A percentile compares a stretch with the other conserved stretches of the same genome.
phyloP scores from a whole-genome alignment of 1,139 yeast species.

The Candida pseudocylindracea region DNA sequence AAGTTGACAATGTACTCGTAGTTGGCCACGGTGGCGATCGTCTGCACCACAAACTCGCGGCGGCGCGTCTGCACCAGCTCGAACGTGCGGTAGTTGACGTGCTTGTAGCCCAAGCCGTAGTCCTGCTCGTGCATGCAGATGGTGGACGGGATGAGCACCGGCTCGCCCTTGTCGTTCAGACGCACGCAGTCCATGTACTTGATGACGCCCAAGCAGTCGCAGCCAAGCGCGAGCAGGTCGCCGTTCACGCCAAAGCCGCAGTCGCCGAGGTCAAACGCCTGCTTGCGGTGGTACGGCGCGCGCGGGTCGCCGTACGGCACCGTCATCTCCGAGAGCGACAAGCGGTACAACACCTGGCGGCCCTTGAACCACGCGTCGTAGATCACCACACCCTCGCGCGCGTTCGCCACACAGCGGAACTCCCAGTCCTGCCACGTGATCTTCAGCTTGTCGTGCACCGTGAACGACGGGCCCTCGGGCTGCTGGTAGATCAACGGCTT shows the following conservation, averaged over 20 bases:
- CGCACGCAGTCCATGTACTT: constrained; percentile 54
- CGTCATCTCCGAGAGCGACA: constrained; percentile 72
- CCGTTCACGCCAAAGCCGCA: constrained; percentile 75
- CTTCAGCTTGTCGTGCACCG: constrained; percentile 29
- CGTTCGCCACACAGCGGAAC: constrained; percentile 51
- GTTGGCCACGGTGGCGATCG: constrained; percentile 78
- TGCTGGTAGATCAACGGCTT: constrained; percentile 60
- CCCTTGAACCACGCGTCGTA: constrained; percentile 68
- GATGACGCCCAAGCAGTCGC: constrained; percentile 80
- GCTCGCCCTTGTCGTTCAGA: constrained; percentile 40
- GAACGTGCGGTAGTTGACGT: constrained; percentile 62
- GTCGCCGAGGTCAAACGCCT: constrained; percentile 84
- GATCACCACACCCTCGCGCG: constrained; percentile 69
- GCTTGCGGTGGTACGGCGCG: constrained; percentile 79
- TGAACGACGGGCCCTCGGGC: constrained; percentile 75
- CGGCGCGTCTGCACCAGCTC: constrained; percentile 63
- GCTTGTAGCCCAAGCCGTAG: constrained; percentile 60
- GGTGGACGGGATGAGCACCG: constrained; percentile 44
- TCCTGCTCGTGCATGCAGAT: constrained; percentile 87
- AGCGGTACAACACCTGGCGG: constrained; percentile 58
- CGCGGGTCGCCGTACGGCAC: constrained; percentile 87
- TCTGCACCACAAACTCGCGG: constrained; percentile 69
- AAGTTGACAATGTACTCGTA: constrained; percentile 68
- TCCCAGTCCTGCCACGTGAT: constrained; percentile 85
- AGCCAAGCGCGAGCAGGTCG: constrained; percentile 54